Base-by-base conservation (phyloP, 192 early-diverging fungal species). In the Rhizophagus clarus region DNA sequence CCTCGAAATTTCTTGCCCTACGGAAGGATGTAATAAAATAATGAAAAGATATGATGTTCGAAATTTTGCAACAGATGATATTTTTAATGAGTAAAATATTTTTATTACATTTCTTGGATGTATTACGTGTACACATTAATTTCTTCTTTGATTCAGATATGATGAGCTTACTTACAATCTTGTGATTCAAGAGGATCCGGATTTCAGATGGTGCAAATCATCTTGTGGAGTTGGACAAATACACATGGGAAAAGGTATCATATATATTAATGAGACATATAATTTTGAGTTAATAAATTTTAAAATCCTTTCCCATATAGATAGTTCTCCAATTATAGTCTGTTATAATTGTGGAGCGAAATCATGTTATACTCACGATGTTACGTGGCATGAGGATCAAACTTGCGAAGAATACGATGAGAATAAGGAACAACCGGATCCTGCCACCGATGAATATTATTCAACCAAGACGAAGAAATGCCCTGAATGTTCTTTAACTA, bases 351-450 rank as follows among this genome's bases (percentile, higher is more conserved):
- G 74, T 75, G 60, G 32, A 3, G 31, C 8, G 11, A 37, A 60
- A 22, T 75, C 74, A 37, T 75, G 74, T 75, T 75, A 75, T 45
- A 75, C 24, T n/a, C 74, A 75, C 32, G 17, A 75, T 62, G 61
- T 75, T 75, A 32, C 11, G 9, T 75, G 74, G 74, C 74, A 75
- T 26, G 24, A 11, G n/a, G 74, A 24, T 37, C n/a, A 40, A 40
- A 75, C 74, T 60, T 75, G 74, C 5, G 8, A 61, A n/a, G 60
- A 60, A 32, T 75, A 75, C 22, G 74, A 75, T 28, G 20, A 61
- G 17, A 31, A 60, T 22, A 75, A 12, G 61, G 62, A 75, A 62
- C n/a, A 60, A 42, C 6, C 74, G 6, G 60, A 75, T 10, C 37
- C 37, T 60, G 74, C 60, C 40, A 75, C 74, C 8, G 17, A 32